phyloP scores from a whole-genome alignment of 73 alveolate species.

The Halteria grandinella region DNA sequence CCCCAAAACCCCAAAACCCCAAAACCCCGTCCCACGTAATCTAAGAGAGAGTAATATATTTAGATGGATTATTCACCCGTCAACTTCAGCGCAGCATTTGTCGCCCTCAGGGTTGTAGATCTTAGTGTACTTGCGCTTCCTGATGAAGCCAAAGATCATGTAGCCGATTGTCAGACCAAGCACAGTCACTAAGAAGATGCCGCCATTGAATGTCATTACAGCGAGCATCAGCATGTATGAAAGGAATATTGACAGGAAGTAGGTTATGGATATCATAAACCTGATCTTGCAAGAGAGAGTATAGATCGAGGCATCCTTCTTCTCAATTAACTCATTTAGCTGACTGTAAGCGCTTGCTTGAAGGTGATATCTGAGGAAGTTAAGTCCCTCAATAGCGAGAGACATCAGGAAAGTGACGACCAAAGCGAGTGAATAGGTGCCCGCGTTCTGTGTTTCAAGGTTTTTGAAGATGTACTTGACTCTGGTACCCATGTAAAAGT shows the following conservation, averaged over 20 bases:
- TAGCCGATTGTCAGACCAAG: conserved; percentile 55
- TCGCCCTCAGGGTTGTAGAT: conserved; percentile 57
- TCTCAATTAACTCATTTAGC: conserved; percentile 36
- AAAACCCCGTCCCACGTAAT: too few relatives aligned
- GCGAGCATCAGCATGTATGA: conserved; percentile 56
- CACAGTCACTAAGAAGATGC: conserved; percentile 41
- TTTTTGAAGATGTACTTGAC: conserved; percentile 32
- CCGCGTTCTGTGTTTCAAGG: conserved; percentile 23
- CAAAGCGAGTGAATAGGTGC: conserved; percentile 26
- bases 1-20: too few relatives aligned
- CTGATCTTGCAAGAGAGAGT: conserved; percentile 39
- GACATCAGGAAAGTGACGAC: conserved; percentile 47
- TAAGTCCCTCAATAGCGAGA: conserved; percentile 42
- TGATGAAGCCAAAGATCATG: conserved; percentile 55
- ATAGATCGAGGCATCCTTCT: conserved; percentile 6
- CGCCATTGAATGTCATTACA: conserved; percentile 61
- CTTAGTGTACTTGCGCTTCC: conserved; percentile 26
- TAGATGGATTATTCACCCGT: conserved; percentile 24
- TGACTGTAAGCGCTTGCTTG: conserved; percentile 38
- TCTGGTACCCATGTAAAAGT: conserved; percentile 35
- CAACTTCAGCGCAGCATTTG: conserved; percentile 62
- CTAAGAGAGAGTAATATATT: background rate
- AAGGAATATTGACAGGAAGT: conserved; percentile 23
- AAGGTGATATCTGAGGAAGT: conserved; percentile 27
- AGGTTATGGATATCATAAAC: conserved; percentile 13